A percentile compares a stretch with the other conserved stretches of the same genome.
phyloP scores from a whole-genome alignment of 352 stramenopile species.

The Globisporangium lucens region DNA sequence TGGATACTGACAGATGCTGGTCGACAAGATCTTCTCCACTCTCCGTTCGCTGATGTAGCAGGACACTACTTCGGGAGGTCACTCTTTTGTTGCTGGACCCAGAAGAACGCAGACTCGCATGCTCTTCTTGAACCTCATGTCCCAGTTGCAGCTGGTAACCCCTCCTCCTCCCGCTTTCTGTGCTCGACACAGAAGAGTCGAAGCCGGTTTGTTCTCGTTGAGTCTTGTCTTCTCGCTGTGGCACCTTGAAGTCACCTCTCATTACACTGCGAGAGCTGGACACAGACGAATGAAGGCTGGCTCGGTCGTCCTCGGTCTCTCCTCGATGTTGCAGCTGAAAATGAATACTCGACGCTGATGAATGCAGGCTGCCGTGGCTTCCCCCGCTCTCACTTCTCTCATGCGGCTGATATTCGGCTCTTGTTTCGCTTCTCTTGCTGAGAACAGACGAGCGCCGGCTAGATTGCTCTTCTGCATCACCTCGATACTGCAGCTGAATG shows the following conservation, averaged over 20 bases:
- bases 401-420: not conserved
- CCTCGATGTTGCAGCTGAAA: not conserved
- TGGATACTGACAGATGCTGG: not conserved
- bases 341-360: not conserved
- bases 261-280: not conserved
- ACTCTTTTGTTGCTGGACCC: not conserved
- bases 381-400: not conserved
- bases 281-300: not conserved
- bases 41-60: not conserved
- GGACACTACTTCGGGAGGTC: not conserved
- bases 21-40: not conserved
- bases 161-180: not conserved
- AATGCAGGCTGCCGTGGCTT: not conserved
- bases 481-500: not conserved
- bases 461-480: not conserved
- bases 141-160: not conserved
- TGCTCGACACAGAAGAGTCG: not conserved
- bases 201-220: not conserved
- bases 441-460: not conserved
- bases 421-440: not conserved
- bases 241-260: not conserved
- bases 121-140: not conserved
- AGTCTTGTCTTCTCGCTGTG: not conserved
- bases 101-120: not conserved
- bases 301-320: not conserved